Percentiles rank a stretch among this genome's conserved stretches.
Conservation (phyloP, 2,329 filamentous ascomycete species). For the Aspergillus neotritici region DNA sequence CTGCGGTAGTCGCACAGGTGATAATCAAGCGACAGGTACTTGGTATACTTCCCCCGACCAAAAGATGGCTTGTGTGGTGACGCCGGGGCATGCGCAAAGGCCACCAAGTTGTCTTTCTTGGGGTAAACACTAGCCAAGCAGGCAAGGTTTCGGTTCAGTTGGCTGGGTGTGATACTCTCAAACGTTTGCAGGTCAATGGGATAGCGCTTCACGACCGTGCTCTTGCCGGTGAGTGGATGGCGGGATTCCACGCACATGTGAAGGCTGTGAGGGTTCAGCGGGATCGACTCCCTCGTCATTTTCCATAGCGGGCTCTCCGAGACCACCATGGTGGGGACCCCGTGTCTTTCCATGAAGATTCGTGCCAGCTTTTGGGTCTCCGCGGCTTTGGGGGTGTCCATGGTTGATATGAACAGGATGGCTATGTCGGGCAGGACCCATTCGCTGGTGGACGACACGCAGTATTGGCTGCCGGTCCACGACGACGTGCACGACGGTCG, state of each 20-base stretch:
- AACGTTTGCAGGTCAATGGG: constrained; percentile 46
- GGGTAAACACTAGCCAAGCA: constrained; percentile 34
- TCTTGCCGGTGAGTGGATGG: constrained; percentile 29
- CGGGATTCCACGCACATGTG: constrained; percentile 42
- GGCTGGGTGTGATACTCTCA: constrained; percentile 42
- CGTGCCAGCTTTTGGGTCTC: constrained; percentile 32
- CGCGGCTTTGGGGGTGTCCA: constrained; percentile 24
- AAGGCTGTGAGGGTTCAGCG: constrained; percentile 37
- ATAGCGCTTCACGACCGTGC: constrained; percentile 31
- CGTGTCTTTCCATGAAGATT: constrained; percentile 40
- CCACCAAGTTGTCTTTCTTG: constrained; percentile 19
- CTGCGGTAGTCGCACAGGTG: constrained; percentile 18
- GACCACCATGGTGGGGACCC: constrained; percentile 41
- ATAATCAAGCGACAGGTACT: constrained; percentile 19
- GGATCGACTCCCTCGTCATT: constrained; percentile 27
- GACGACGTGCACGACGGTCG: constrained; percentile 33
- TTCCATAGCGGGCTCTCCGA: constrained; percentile 41
- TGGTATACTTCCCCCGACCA: constrained; percentile 22
- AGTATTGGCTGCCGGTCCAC: constrained; percentile 34
- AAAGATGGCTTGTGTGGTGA: constrained; percentile 11
- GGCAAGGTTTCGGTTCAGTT: constrained; percentile 44
- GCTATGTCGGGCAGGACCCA: constrained; percentile 45
- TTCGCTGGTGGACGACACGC: constrained; percentile 33
- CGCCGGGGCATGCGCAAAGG: constrained; percentile 8
- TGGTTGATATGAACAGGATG: constrained; percentile 39